These are phyloP conservation scores for Plasmodium falciparum DNA, from an alignment of 169 alveolate species.

Conservation along the genomic window DNA sequence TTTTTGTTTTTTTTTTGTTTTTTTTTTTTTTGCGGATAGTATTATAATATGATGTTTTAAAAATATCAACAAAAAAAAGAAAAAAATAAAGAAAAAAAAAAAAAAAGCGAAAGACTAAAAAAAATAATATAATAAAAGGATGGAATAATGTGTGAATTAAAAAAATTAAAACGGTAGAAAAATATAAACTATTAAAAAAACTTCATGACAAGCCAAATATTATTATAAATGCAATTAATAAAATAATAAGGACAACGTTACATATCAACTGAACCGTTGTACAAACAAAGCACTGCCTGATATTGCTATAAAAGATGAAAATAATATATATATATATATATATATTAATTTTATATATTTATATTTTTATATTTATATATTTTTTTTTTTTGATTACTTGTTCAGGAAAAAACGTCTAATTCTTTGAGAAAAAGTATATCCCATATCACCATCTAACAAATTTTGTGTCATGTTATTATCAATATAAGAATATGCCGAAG, in stretches of 20 bases:
- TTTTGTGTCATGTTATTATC: constrained; percentile 20
- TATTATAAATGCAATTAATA: constrained; percentile 28
- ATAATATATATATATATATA: constrained; percentile 31
- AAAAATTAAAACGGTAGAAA: neutral
- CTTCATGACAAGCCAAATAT: constrained; percentile 17
- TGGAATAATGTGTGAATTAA: too few relatives aligned
- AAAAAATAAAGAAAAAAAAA: too few relatives aligned
- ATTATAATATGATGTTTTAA: too few relatives aligned
- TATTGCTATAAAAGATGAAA: constrained; percentile 13
- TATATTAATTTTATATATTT: constrained; percentile 3
- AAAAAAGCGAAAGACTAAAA: too few relatives aligned
- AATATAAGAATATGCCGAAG: constrained; percentile 28
- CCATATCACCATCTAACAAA: constrained; percentile 12
- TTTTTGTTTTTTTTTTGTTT: too few relatives aligned
- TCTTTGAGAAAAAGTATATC: constrained; percentile 33
- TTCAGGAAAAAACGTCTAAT: constrained; percentile 20
- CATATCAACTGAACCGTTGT: constrained; percentile 38
- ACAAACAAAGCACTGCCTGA: constrained; percentile 17
- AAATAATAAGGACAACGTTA: constrained; percentile 26
- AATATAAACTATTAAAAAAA: neutral
- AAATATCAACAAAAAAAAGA: too few relatives aligned
- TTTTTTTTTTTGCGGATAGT: too few relatives aligned
- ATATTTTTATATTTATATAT: neutral
- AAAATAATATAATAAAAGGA: too few relatives aligned
- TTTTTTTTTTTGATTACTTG: constrained; percentile 6